These are phyloP conservation scores for Kalmanozyma brasiliensis DNA, from an alignment of 1,284 basidiomycete species.

Conservation along the genomic window DNA sequence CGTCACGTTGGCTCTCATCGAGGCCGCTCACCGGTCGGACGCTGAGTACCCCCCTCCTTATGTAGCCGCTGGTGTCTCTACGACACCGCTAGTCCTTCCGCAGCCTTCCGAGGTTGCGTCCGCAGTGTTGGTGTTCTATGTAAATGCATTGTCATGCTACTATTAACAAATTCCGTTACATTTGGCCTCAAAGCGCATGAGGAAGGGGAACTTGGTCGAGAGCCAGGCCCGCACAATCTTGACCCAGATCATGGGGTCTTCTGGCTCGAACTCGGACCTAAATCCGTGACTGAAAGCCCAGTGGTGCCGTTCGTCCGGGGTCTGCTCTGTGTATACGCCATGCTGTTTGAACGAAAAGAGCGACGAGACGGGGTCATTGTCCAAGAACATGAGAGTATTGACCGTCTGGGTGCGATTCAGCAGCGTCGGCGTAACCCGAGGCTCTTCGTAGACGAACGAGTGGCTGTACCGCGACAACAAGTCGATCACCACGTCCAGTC, in stretches of 20 bases:
- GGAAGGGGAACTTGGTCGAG: constrained; percentile 13
- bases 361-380: constrained; percentile 13
- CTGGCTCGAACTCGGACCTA: not conserved
- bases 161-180: no score
- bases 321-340: not conserved
- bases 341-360: constrained; percentile 23
- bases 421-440: constrained; percentile 3
- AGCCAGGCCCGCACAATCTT: constrained; percentile 29
- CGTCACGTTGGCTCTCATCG: constrained; percentile 6
- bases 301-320: no score
- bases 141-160: no score
- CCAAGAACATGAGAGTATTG: constrained; percentile 5
- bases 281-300: no score
- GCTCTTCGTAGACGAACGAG: constrained; percentile 13
- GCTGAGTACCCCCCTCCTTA: constrained; percentile 4
- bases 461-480: constrained; percentile 24
- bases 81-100: constrained; percentile 9
- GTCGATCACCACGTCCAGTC: constrained; percentile 5
- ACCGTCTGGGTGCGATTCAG: constrained; percentile 8
- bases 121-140: no score
- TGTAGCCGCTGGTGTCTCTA: not conserved
- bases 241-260: constrained; percentile 15
- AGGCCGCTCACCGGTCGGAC: not conserved
- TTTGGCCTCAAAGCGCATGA: constrained; percentile 25
- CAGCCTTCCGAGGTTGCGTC: no score